phyloP scores from a whole-genome alignment of 2,329 filamentous ascomycete genomes.

The Penicillium crustosum region DNA sequence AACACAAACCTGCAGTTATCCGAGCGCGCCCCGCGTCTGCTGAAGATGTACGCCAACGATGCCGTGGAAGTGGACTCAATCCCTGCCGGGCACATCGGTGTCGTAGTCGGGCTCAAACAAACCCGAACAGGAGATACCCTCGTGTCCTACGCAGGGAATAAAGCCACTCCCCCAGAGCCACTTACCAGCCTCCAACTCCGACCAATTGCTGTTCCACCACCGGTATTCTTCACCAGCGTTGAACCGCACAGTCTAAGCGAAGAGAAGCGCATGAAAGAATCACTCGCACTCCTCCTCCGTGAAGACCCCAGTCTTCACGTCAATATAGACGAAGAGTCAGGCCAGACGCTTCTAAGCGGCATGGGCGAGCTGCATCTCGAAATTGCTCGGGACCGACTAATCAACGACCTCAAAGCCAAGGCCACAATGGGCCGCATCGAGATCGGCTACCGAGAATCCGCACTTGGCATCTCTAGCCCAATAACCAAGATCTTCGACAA shows the following conservation, averaged over 20 bases:
- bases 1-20: slow-evolving; percentile 81
- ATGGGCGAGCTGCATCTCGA: slow-evolving; percentile 97
- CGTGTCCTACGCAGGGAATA: slow-evolving; percentile 67
- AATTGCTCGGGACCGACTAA: slow-evolving; percentile 82
- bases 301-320: slow-evolving; percentile 93
- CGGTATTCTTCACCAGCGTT: slow-evolving; percentile 94
- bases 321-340: slow-evolving; percentile 80
- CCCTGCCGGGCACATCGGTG: slow-evolving; percentile 85
- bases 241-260: slow-evolving; percentile 76
- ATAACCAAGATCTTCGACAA: slow-evolving; percentile 71
- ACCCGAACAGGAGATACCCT: slow-evolving; percentile 94
- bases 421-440: slow-evolving; percentile 85
- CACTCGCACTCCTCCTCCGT: slow-evolving; percentile 73
- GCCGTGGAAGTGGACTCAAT: slow-evolving; percentile 81
- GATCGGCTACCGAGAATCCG: slow-evolving; percentile 89
- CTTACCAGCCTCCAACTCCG: slow-evolving; percentile 77
- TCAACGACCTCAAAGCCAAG: slow-evolving; percentile 85
- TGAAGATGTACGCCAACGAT: slow-evolving; percentile 88
- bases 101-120: slow-evolving; percentile 83
- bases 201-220: slow-evolving; percentile 84
- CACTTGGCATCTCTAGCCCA: slow-evolving; percentile 58
- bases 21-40: slow-evolving; percentile 75
- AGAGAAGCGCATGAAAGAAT: slow-evolving; percentile 74
- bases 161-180: slow-evolving; percentile 64
- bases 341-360: slow-evolving; percentile 87